Base-by-base conservation (phyloP, 768 basidiomycete genomes). In the Boletales sp. region DNA sequence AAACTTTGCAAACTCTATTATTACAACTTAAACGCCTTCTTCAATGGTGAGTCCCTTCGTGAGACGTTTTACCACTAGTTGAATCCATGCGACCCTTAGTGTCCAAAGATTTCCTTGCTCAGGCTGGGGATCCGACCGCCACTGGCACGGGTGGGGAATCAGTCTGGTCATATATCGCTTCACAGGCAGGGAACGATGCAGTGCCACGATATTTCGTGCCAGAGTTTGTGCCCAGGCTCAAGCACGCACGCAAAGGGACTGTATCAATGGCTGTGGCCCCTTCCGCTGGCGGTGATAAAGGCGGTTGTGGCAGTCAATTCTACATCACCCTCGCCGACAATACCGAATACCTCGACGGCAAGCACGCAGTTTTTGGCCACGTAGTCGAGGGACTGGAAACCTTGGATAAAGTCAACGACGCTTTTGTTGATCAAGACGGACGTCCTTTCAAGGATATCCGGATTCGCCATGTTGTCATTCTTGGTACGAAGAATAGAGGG, bases 251-350 rank as follows among this genome's bases (percentile, higher is more conserved):
- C 9, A 84, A 80, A 57, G 97, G 97, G 17, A 97, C 93, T 0
- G 88, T 99, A 14, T 97, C 94, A 0, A 98, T 98, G 97, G 97
- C 97, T 8, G 83, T 97, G 10, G 90, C 95, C 3, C 93, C 93
- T n/a, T 74, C 82, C 1, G 56, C 86, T 12, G 84, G 82, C 44
- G 82, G 78, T 4, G 73, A 80, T 41, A 71, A 72, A 53, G 87
- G 81, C n/a, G 87, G 94, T 13, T 93, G 91, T 58, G 95, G 93
- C 11, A 90, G 87, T 59, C 97, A 98, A 62, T 99, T 98, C 75
- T 99, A 97, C 70, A 80, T 99, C 61, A 99, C 97, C 0, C 78
- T 99, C 3, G 84, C 77, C 11, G 88, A 94, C 58, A 83, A 84
- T 52, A 89, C 97, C 65, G 94, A 97, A 52, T 98, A 98, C 65